Percentiles rank a stretch among this genome's conserved stretches.
Evolutionary conservation across 2,329 filamentous ascomycete species (phyloP).

Genomic region (Monosporascus sp.): DNA sequence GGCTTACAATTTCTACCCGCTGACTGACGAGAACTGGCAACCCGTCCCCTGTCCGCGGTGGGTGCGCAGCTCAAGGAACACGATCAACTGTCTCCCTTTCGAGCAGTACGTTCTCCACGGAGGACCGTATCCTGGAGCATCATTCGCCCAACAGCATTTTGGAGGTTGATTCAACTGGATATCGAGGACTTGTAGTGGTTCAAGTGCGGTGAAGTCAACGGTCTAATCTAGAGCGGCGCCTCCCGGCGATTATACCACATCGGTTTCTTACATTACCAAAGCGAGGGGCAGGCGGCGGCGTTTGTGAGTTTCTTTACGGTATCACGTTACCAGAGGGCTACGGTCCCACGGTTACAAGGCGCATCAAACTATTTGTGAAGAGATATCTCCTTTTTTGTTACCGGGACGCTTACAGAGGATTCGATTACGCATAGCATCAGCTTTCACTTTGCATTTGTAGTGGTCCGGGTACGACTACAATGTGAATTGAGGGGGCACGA

Average conservation of each 20-base stretch:
- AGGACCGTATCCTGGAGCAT: constrained; percentile 29
- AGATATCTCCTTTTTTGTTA: too few relatives aligned
- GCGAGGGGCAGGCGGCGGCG: neutral
- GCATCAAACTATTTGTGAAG: too few relatives aligned
- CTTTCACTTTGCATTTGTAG: neutral
- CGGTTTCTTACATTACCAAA: neutral
- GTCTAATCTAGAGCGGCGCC: neutral
- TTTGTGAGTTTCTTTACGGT: neutral
- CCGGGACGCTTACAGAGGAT: neutral
- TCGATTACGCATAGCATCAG: neutral
- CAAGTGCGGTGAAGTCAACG: neutral
- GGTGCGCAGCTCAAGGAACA: constrained; percentile 24
- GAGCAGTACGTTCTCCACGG: constrained; percentile 36
- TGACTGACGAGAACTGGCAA: constrained; percentile 37
- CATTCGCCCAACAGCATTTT: constrained; percentile 14
- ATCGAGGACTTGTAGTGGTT: neutral
- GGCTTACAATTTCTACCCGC: constrained; percentile 36
- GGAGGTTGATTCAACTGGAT: constrained; percentile 2
- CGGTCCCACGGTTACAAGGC: too few relatives aligned
- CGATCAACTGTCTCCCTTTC: constrained; percentile 33
- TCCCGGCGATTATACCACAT: neutral
- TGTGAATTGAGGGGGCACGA: too few relatives aligned
- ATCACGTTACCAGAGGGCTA: neutral
- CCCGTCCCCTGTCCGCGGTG: constrained; percentile 23
- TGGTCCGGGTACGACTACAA: too few relatives aligned